Conservation (phyloP, 108 stramenopile genomes). For the Seminavis robusta region DNA sequence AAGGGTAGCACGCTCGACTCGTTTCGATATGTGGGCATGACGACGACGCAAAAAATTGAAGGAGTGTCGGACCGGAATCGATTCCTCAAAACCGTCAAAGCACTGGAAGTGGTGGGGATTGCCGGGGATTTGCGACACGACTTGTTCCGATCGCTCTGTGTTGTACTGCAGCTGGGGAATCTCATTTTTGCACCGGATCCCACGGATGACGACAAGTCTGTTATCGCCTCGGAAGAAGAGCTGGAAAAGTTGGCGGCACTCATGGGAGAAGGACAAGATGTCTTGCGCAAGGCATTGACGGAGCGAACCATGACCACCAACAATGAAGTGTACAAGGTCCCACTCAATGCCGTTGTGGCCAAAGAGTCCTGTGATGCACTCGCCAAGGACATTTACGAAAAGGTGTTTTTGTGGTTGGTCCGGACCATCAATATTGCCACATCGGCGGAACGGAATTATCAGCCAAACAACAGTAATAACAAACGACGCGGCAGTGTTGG, state of each 20-base stretch:
- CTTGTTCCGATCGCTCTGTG: constrained; percentile 63
- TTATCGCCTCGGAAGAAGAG: constrained; percentile 37
- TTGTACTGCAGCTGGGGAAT: constrained; percentile 83
- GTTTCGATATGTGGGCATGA: constrained; percentile 31
- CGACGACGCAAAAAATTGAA: constrained; percentile 51
- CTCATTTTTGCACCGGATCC: constrained; percentile 53
- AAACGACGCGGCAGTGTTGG: constrained; percentile 20
- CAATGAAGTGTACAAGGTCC: constrained; percentile 52
- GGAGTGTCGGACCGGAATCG: constrained; percentile 36
- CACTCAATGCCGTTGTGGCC: constrained; percentile 48
- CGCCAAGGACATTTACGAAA: constrained; percentile 88
- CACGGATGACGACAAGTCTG: constrained; percentile 31
- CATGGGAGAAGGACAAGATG: constrained; percentile 56
- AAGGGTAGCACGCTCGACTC: constrained; percentile 14
- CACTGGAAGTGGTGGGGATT: constrained; percentile 53
- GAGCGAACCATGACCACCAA: constrained; percentile 48
- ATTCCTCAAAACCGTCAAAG: constrained; percentile 60
- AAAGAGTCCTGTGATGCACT: constrained; percentile 84
- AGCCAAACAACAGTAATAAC: constrained; percentile 1
- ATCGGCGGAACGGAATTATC: constrained; percentile 8
- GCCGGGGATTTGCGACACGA: constrained; percentile 31
- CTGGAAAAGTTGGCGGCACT: constrained; percentile 54
- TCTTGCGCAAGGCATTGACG: constrained; percentile 55
- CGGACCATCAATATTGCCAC: constrained; percentile 53
- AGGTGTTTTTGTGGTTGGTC: constrained; percentile 70